These are phyloP conservation scores for Leccinum truebloodii DNA, from an alignment of 768 basidiomycete species.

Conservation along the genomic window DNA sequence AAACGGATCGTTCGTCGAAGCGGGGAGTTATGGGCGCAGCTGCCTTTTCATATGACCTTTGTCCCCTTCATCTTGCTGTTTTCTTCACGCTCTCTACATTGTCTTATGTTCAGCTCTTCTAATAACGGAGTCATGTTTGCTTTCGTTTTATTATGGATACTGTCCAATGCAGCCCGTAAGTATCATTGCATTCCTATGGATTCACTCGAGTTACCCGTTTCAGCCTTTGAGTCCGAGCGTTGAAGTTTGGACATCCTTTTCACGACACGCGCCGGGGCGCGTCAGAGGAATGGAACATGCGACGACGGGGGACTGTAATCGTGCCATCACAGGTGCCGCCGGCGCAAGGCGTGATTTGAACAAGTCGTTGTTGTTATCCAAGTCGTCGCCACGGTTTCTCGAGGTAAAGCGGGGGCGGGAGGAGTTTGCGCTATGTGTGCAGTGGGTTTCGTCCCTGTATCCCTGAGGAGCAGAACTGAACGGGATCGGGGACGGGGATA, in stretches of 20 bases:
- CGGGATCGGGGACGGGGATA: no score
- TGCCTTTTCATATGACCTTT: constrained; percentile 19
- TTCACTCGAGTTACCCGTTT: constrained; percentile 1
- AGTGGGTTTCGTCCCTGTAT: no score
- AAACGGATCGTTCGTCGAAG: constrained; percentile 19
- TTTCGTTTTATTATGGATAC: constrained; percentile 23
- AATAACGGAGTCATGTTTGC: constrained; percentile 25
- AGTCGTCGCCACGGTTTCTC: no score
- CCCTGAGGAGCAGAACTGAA: no score
- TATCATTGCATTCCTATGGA: constrained; percentile 14
- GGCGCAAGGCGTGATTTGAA: no score
- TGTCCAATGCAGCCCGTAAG: constrained; percentile 13
- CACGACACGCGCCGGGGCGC: no score
- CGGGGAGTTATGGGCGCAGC: constrained; percentile 20
- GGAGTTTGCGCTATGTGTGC: no score
- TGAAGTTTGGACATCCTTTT: background rate
- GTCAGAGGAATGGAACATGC: no score
- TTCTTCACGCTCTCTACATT: constrained; percentile 11
- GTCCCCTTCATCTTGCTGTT: constrained; percentile 10
- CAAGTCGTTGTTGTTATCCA: no score
- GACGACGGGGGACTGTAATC: no score
- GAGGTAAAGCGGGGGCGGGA: no score
- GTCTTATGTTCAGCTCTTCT: constrained; percentile 17
- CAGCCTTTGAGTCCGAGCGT: background rate
- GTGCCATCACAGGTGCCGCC: no score